These are phyloP conservation scores for Trypanosoma vivax DNA, from an alignment of 208 protist species.

Conservation along the genomic window DNA sequence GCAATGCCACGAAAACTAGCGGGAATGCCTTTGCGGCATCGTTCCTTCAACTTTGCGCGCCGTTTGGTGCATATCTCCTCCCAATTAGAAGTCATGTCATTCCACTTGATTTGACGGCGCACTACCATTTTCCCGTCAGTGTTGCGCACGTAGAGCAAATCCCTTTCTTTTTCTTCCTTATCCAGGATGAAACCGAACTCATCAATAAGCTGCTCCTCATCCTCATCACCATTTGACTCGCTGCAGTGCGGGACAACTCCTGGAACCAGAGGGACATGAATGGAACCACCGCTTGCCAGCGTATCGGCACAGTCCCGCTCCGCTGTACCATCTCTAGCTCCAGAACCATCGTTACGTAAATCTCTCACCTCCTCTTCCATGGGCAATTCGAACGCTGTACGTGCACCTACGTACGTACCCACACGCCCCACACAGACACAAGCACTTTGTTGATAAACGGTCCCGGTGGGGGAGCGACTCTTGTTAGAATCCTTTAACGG, in stretches of 20 bases:
- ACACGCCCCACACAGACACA: too few relatives aligned
- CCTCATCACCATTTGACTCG: too few relatives aligned
- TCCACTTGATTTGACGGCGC: slow-evolving; percentile 86
- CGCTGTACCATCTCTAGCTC: too few relatives aligned
- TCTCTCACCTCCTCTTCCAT: too few relatives aligned
- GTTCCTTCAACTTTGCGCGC: slow-evolving; percentile 79
- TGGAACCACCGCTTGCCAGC: too few relatives aligned
- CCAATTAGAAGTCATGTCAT: slow-evolving; percentile 85
- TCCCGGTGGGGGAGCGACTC: too few relatives aligned
- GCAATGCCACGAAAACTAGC: slow-evolving; percentile 63
- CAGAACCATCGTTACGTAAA: too few relatives aligned
- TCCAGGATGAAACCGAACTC: slow-evolving; percentile 88
- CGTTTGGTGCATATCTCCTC: slow-evolving; percentile 57
- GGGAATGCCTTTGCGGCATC: slow-evolving; percentile 88
- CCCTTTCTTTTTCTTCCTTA: slow-evolving; percentile 45
- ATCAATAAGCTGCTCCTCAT: slow-evolving; percentile 76
- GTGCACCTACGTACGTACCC: too few relatives aligned
- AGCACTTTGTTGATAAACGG: too few relatives aligned
- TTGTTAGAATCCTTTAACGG: too few relatives aligned
- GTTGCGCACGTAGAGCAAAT: slow-evolving; percentile 55
- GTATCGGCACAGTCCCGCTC: too few relatives aligned
- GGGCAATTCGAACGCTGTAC: too few relatives aligned
- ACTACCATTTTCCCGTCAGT: slow-evolving; percentile 64
- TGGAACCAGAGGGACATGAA: slow-evolving; percentile 35
- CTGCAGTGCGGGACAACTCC: neutral